Percentiles rank a stretch among this genome's conserved stretches.
Evolutionary conservation across 768 basidiomycete genomes (phyloP).

Genomic region (Hypholoma sublateritium): DNA sequence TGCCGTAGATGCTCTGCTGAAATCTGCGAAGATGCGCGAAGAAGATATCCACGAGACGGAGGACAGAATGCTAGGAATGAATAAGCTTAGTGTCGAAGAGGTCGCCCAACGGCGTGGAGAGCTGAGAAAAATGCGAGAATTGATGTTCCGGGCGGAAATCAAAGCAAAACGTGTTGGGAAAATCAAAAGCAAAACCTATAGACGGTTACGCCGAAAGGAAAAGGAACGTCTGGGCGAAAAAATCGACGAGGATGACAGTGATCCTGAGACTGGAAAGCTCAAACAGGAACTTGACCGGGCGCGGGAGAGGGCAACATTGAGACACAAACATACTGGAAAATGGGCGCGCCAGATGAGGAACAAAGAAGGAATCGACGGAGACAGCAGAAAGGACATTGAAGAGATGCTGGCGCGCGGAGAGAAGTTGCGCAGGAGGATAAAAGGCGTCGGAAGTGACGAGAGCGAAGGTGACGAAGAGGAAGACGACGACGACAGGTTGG

Average conservation of each 20-base stretch:
- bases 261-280: slow-evolving; percentile 45
- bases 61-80: slow-evolving; percentile 69
- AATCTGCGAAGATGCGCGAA: slow-evolving; percentile 80
- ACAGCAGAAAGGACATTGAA: slow-evolving; percentile 63
- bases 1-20: slow-evolving; percentile 78
- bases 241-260: slow-evolving; percentile 44
- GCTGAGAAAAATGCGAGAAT: slow-evolving; percentile 85
- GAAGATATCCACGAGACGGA: slow-evolving; percentile 78
- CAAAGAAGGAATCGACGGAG: slow-evolving; percentile 54
- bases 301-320: slow-evolving; percentile 83
- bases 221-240: slow-evolving; percentile 58
- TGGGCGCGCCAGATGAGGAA: slow-evolving; percentile 80
- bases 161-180: slow-evolving; percentile 89
- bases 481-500: slow-evolving; percentile 41
- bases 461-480: slow-evolving; percentile 48
- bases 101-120: slow-evolving; percentile 79
- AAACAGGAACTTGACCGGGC: slow-evolving; percentile 81
- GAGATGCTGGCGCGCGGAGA: slow-evolving; percentile 88
- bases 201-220: slow-evolving; percentile 80
- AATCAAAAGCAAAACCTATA: slow-evolving; percentile 95
- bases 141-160: slow-evolving; percentile 90
- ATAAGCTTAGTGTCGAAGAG: slow-evolving; percentile 83
- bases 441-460: slow-evolving; percentile 59
- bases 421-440: slow-evolving; percentile 73
- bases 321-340: slow-evolving; percentile 86